Conservation (phyloP, 352 stramenopile genomes). For the Phytophthora aleatoria region DNA sequence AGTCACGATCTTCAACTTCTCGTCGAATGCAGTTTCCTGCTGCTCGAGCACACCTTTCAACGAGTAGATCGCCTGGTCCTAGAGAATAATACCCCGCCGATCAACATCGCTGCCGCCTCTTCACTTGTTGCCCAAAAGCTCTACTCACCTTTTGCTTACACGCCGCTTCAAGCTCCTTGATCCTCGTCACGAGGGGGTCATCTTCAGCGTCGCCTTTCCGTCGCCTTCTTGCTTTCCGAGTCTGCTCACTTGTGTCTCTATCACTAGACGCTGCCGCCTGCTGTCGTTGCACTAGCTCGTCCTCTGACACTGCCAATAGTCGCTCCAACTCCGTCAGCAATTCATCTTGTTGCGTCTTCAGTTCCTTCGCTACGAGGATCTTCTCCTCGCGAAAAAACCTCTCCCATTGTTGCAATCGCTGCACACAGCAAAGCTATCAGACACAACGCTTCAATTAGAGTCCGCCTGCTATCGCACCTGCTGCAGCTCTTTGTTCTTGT, state of each 20-base stretch:
- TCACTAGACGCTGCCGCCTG: constrained; percentile 4
- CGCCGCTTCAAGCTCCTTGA: constrained; percentile 73
- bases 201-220: constrained; percentile 27
- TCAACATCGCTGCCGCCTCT: not conserved
- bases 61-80: constrained; percentile 74
- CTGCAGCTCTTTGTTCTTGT: constrained; percentile 49
- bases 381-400: constrained; percentile 56
- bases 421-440: constrained; percentile 11
- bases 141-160: constrained; percentile 73
- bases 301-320: constrained; percentile 41
- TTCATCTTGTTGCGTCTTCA: constrained; percentile 58
- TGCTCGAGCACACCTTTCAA: constrained; percentile 71
- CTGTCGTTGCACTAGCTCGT: constrained; percentile 33
- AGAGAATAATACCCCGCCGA: not conserved
- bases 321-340: constrained; percentile 56
- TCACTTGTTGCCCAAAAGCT: not conserved
- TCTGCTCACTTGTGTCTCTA: constrained; percentile 8
- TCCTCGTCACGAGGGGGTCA: constrained; percentile 30
- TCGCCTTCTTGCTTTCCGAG: constrained; percentile 17
- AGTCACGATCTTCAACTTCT: constrained; percentile 70
- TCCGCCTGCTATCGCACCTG: constrained; percentile 30
- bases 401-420: constrained; percentile 71
- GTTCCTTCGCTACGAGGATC: constrained; percentile 31
- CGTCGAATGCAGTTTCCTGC: constrained; percentile 68
- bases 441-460: not conserved